phyloP scores from a whole-genome alignment of 352 stramenopile species.

The Pythium rishiriense region DNA sequence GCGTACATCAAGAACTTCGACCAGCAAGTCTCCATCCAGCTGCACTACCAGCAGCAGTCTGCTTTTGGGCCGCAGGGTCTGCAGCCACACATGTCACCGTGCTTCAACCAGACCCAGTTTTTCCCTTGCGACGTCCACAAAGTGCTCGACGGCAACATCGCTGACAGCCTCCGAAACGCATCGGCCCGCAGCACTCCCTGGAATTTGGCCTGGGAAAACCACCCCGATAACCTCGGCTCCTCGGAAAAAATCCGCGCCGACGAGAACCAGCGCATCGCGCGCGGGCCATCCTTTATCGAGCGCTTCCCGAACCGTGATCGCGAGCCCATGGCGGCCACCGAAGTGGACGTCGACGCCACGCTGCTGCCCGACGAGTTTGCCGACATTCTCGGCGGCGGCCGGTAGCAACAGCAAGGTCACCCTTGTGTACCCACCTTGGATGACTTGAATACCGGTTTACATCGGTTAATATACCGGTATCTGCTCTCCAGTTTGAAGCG shows the following conservation, averaged over 20 bases:
- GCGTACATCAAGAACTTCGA: conserved; percentile 83
- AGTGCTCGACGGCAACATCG: conserved; percentile 61
- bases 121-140: conserved; percentile 82
- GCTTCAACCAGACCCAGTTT: conserved; percentile 81
- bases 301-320: conserved; percentile 59
- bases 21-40: conserved; percentile 75
- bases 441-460: not conserved
- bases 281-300: conserved; percentile 63
- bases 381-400: conserved; percentile 52
- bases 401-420: no score
- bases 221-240: conserved; percentile 55
- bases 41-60: conserved; percentile 76
- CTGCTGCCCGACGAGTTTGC: conserved; percentile 44
- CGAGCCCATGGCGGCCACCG: conserved; percentile 5
- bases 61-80: conserved; percentile 56
- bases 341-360: conserved; percentile 23
- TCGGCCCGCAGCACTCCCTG: conserved; percentile 38
- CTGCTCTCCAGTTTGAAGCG: no score
- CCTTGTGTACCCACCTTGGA: conserved; percentile 23
- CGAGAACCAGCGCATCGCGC: conserved; percentile 37
- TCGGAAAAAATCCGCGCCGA: conserved; percentile 70
- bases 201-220: conserved; percentile 62
- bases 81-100: conserved; percentile 77
- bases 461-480: not conserved
- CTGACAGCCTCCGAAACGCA: conserved; percentile 41